Conservation (phyloP, 768 basidiomycete genomes). For the Trametes gibbosa region DNA sequence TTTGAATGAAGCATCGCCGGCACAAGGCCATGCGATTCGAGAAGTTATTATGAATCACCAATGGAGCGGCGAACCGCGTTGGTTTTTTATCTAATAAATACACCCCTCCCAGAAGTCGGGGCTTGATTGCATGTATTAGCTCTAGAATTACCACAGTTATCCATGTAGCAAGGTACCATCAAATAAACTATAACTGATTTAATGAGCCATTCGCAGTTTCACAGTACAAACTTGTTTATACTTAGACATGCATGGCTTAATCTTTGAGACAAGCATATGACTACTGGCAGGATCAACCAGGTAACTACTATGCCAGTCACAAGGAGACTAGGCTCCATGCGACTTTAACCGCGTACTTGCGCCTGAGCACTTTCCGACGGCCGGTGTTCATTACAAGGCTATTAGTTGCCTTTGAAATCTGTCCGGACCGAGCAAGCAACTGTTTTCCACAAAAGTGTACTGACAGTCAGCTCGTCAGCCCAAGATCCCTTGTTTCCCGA, state of each 20-base stretch:
- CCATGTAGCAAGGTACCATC: conserved; percentile 74
- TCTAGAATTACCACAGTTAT: conserved; percentile 80
- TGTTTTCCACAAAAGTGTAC: conserved; percentile 19
- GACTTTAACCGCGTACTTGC: conserved; percentile 16
- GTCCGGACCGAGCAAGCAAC: conserved; percentile 17
- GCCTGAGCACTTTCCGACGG: conserved; percentile 16
- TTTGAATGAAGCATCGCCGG: conserved; percentile 69
- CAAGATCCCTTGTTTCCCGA: conserved; percentile 43
- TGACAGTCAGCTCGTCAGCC: conserved; percentile 18
- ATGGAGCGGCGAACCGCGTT: conserved; percentile 58
- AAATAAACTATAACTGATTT: conserved; percentile 83
- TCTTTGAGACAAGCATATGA: conserved; percentile 84
- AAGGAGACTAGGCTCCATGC: conserved; percentile 9
- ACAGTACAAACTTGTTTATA: conserved; percentile 71
- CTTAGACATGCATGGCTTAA: conserved; percentile 83
- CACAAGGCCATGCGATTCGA: conserved; percentile 72
- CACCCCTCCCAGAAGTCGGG: conserved; percentile 71
- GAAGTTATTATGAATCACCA: conserved; percentile 78
- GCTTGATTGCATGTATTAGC: conserved; percentile 72
- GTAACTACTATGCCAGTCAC: conserved; percentile 54
- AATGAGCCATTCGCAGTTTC: conserved; percentile 83
- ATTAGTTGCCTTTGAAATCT: conserved; percentile 18
- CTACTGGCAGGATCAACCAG: conserved; percentile 85
- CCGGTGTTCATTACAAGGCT: conserved; percentile 22
- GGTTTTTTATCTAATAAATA: conserved; percentile 76